A percentile compares a stretch with the other conserved stretches of the same genome.
Evolutionary conservation across 805 yeast genomes (phyloP).

Genomic region (Saturnispora dispora): DNA sequence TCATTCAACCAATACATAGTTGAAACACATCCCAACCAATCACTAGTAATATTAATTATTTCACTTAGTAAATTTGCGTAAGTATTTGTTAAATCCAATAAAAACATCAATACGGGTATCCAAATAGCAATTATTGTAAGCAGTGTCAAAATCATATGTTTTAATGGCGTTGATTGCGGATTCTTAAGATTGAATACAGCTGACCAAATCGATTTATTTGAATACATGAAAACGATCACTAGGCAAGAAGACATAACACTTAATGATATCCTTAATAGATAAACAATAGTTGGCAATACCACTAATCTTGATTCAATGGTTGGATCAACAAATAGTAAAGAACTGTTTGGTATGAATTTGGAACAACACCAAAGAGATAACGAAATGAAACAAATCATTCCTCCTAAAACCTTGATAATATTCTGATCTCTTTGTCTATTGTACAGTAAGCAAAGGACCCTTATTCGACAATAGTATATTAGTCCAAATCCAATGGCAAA

Average conservation of each 20-base stretch:
- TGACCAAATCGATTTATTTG: constrained; percentile 28
- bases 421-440: constrained; percentile 3
- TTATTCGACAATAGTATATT: neutral
- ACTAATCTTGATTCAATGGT: constrained; percentile 23
- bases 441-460: neutral
- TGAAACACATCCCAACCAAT: constrained; percentile 58
- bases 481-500: neutral
- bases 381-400: neutral
- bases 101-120: constrained; percentile 58
- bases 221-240: constrained; percentile 34
- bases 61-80: constrained; percentile 73
- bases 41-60: constrained; percentile 63
- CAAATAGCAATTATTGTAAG: constrained; percentile 48
- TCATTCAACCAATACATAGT: constrained; percentile 86
- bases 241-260: constrained; percentile 30
- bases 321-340: constrained; percentile 3
- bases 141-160: constrained; percentile 46
- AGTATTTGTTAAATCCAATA: constrained; percentile 65
- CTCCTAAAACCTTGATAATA: neutral
- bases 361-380: constrained; percentile 3
- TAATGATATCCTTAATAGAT: constrained; percentile 62
- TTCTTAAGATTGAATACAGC: constrained; percentile 45
- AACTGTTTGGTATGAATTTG: neutral
- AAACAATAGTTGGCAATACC: constrained; percentile 37
- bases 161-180: constrained; percentile 8